These are phyloP conservation scores for Candida ficus DNA, from an alignment of 805 yeast species.

Conservation along the genomic window DNA sequence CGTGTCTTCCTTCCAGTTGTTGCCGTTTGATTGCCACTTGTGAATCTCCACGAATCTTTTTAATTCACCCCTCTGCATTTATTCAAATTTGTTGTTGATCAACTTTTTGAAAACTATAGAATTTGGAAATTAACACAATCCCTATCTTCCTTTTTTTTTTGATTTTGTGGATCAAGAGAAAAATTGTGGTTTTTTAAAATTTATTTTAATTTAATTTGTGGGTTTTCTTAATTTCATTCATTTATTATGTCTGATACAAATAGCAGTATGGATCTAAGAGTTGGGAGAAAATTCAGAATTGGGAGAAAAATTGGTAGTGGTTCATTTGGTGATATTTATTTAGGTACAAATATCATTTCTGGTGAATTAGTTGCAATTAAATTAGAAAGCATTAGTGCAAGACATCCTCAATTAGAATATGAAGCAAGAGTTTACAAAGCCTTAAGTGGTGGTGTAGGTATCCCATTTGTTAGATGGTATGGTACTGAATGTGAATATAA, in stretches of 20 bases:
- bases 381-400: conserved; percentile 81
- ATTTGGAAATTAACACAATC: too few species aligned
- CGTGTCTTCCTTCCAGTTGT: too few species aligned
- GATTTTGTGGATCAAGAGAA: background rate
- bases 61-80: too few species aligned
- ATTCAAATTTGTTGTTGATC: too few species aligned
- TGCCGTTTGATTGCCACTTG: too few species aligned
- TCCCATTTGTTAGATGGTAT: conserved; percentile 94
- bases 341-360: conserved; percentile 86
- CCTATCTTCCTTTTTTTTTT: too few species aligned
- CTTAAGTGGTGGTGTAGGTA: conserved; percentile 93
- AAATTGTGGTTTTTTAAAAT: background rate
- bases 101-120: too few species aligned
- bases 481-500: conserved; percentile 96
- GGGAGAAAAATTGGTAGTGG: conserved; percentile 97
- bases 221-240: background rate
- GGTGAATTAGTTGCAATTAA: conserved; percentile 98
- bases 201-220: background rate
- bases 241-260: conserved; percentile 8
- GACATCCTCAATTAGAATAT: conserved; percentile 95
- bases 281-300: conserved; percentile 89
- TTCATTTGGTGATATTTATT: conserved; percentile 94
- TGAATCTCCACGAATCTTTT: too few species aligned
- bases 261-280: conserved; percentile 61
- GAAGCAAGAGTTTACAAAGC: conserved; percentile 96